These are phyloP conservation scores for Microbotryum intermedium DNA, from an alignment of 1,284 basidiomycete genomes.

Conservation along the genomic window DNA sequence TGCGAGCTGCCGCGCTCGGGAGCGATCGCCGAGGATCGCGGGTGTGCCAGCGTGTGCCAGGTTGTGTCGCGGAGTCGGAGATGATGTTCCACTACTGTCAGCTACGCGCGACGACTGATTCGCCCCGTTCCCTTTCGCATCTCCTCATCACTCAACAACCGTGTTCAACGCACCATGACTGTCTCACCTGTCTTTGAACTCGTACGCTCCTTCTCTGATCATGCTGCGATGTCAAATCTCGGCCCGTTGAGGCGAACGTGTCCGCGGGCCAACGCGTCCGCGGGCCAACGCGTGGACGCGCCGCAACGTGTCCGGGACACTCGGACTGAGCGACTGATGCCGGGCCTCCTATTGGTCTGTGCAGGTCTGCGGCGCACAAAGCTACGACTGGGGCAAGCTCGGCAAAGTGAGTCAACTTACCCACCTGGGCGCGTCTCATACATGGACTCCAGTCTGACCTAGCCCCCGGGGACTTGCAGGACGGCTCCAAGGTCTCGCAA, in stretches of 20 bases:
- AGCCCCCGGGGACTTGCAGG: slow-evolving; percentile 2
- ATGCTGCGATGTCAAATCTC: no score
- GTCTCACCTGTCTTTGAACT: slow-evolving; percentile 19
- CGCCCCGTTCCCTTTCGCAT: no score
- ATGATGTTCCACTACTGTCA: no score
- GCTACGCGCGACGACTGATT: no score
- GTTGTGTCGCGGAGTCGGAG: no score
- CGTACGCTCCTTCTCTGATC: slow-evolving; percentile 1
- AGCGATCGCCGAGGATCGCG: no score
- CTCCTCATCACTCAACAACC: not conserved
- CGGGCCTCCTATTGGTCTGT: not conserved
- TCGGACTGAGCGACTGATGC: not conserved
- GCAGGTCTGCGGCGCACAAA: slow-evolving; percentile 35
- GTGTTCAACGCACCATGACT: not conserved
- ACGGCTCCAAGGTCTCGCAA: slow-evolving; percentile 46
- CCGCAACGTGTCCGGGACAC: not conserved
- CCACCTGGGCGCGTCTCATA: not conserved
- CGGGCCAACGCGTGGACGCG: not conserved
- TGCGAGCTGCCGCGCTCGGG: no score
- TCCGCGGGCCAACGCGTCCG: no score
- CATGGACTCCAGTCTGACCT: not conserved
- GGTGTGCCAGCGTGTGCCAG: no score
- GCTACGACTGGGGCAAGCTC: slow-evolving; percentile 52
- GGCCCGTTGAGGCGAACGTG: no score
- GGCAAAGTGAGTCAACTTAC: slow-evolving; percentile 35